Conservation (phyloP, 306 rosid genomes). For the Cucumis melo region DNA sequence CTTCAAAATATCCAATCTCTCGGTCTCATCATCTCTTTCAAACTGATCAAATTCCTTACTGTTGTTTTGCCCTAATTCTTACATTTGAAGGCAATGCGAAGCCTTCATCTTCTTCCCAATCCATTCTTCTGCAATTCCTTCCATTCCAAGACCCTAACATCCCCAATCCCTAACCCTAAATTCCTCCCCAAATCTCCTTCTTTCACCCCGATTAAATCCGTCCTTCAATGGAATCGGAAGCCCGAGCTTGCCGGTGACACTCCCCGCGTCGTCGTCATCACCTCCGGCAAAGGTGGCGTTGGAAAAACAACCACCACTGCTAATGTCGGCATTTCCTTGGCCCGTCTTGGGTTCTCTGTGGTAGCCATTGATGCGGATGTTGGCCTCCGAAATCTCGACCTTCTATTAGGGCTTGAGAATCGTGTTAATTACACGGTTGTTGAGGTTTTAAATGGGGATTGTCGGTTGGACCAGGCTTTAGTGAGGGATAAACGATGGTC, state of each 20-base stretch:
- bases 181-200: constrained; percentile 5
- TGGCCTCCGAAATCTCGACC: constrained; percentile 96
- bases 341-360: constrained; percentile 86
- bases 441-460: constrained; percentile 93
- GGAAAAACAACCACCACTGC: constrained; percentile 95
- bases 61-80: neutral
- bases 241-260: constrained; percentile 84
- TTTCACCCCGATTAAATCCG: constrained; percentile 14
- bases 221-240: constrained; percentile 86
- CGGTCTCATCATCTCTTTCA: neutral
- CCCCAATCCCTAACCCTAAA: constrained; percentile 11
- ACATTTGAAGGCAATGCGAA: constrained; percentile 25
- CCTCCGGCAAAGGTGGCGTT: constrained; percentile 92
- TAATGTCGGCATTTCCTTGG: constrained; percentile 85
- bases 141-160: constrained; percentile 23
- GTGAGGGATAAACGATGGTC: constrained; percentile 97
- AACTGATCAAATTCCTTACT: neutral
- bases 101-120: constrained; percentile 21
- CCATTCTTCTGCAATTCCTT: constrained; percentile 4
- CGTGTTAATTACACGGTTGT: constrained; percentile 90
- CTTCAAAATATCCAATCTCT: neutral
- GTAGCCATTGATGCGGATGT: constrained; percentile 96
- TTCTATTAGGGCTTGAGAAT: constrained; percentile 85
- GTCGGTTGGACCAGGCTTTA: constrained; percentile 87
- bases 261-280: constrained; percentile 83